Conservation (phyloP, 441 rosid species). For the Gossypium aridum region DNA sequence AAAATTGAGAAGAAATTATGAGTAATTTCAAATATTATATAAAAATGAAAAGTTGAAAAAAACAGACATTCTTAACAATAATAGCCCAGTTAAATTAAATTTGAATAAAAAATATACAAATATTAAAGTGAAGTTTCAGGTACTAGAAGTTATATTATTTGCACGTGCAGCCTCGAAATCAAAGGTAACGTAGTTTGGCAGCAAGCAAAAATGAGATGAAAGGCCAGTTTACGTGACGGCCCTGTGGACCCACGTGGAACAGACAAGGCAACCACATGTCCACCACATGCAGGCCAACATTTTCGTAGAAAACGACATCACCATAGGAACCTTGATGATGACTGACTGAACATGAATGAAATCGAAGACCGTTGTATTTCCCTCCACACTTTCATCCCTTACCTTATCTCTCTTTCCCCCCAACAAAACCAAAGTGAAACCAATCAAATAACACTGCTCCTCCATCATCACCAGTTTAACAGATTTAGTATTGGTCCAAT, state of each 20-base stretch:
- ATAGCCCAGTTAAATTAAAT: no score
- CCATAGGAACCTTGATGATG: conserved; percentile 27
- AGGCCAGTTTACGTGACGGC: no score
- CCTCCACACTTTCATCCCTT: conserved; percentile 46
- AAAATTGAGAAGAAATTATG: no score
- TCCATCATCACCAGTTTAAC: background rate
- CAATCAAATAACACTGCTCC: conserved; percentile 9
- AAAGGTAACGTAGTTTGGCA: no score
- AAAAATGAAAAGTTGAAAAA: no score
- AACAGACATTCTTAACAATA: no score
- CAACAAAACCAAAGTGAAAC: conserved; percentile 17
- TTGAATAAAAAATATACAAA: no score
- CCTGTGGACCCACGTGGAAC: background rate
- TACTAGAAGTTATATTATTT: no score
- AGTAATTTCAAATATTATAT: no score
- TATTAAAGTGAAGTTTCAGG: no score
- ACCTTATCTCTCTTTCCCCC: conserved; percentile 56
- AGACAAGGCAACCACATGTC: conserved; percentile 7
- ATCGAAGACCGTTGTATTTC: conserved; percentile 27
- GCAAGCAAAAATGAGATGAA: no score
- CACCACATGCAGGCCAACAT: background rate
- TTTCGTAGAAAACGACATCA: background rate
- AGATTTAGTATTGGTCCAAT: conserved; percentile 16
- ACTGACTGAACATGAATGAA: background rate
- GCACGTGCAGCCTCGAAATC: no score